phyloP scores from a whole-genome alignment of 257 asterid genomes.

The Capsicum rhomboideum region DNA sequence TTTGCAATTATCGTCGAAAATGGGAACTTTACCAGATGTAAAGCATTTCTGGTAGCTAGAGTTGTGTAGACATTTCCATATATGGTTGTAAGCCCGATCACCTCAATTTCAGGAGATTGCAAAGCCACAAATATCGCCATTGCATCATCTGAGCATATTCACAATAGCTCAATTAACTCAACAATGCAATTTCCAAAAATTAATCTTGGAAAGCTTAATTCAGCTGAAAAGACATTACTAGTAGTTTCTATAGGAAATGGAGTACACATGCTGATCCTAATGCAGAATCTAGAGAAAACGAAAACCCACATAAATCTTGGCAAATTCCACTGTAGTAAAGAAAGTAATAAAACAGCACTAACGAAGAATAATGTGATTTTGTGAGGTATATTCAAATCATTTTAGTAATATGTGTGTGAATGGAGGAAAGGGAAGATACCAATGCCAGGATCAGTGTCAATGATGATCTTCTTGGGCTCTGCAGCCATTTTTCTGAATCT shows the following conservation, averaged over 20 bases:
- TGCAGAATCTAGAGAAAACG: background rate
- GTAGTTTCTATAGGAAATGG: background rate
- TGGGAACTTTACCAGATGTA: slow-evolving; percentile 58
- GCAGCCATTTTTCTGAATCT: background rate
- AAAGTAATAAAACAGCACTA: background rate
- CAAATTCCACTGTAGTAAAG: background rate
- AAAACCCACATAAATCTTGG: background rate
- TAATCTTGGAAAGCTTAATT: background rate
- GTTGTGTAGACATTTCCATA: slow-evolving; percentile 93
- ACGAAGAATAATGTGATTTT: background rate
- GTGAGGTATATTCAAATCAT: background rate
- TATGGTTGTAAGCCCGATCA: slow-evolving; percentile 87
- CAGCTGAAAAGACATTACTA: background rate
- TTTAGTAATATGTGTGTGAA: background rate
- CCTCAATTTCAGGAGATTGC: slow-evolving; percentile 93
- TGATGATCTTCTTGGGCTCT: slow-evolving; percentile 78
- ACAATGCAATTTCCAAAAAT: background rate
- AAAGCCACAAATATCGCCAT: slow-evolving; percentile 95
- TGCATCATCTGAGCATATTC: slow-evolving; percentile 66
- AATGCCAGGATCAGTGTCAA: slow-evolving; percentile 94
- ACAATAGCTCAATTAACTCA: background rate
- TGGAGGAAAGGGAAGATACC: slow-evolving; percentile 30
- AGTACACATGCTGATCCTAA: background rate
- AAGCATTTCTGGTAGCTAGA: slow-evolving; percentile 95
- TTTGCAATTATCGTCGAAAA: background rate